Conservation (phyloP, 2,329 filamentous ascomycete species). For the Fusarium sp. region DNA sequence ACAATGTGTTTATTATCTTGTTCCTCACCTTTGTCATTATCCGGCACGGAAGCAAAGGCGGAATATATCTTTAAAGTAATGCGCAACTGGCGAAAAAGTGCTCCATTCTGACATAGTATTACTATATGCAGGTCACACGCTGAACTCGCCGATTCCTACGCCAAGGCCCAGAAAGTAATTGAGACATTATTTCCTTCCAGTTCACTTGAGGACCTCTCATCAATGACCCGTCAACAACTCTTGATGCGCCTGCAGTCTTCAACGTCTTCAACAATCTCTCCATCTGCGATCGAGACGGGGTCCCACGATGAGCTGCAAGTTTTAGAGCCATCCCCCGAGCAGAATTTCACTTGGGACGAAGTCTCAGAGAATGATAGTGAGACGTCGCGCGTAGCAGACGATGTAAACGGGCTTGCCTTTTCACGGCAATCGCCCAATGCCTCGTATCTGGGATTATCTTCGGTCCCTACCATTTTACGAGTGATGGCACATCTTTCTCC, state of each 20-base stretch:
- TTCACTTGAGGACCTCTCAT: slow-evolving; percentile 7
- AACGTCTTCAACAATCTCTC: neutral
- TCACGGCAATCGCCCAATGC: slow-evolving; percentile 65
- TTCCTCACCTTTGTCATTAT: slow-evolving; percentile 24
- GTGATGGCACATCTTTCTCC: slow-evolving; percentile 67
- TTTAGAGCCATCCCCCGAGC: slow-evolving; percentile 6
- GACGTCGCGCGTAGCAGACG: slow-evolving; percentile 14
- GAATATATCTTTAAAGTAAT: slow-evolving; percentile 17
- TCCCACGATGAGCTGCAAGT: slow-evolving; percentile 1
- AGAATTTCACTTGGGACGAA: slow-evolving; percentile 28
- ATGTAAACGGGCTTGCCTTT: slow-evolving; percentile 65
- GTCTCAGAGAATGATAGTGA: slow-evolving; percentile 11
- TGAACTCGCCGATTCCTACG: slow-evolving; percentile 1
- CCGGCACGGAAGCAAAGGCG: slow-evolving; percentile 14
- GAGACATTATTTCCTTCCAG: slow-evolving; percentile 2
- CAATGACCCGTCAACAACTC: slow-evolving; percentile 7
- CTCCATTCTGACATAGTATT: neutral
- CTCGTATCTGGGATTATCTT: slow-evolving; percentile 80
- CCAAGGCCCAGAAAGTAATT: slow-evolving; percentile 4
- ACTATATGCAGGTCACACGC: neutral
- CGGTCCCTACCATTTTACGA: slow-evolving; percentile 49
- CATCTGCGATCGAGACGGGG: neutral
- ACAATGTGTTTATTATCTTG: slow-evolving; percentile 27
- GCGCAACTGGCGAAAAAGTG: neutral
- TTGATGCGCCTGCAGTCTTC: neutral